Evolutionary conservation across 2,329 filamentous ascomycete genomes (phyloP).

Genomic region (Talaromyces rugulosus): DNA sequence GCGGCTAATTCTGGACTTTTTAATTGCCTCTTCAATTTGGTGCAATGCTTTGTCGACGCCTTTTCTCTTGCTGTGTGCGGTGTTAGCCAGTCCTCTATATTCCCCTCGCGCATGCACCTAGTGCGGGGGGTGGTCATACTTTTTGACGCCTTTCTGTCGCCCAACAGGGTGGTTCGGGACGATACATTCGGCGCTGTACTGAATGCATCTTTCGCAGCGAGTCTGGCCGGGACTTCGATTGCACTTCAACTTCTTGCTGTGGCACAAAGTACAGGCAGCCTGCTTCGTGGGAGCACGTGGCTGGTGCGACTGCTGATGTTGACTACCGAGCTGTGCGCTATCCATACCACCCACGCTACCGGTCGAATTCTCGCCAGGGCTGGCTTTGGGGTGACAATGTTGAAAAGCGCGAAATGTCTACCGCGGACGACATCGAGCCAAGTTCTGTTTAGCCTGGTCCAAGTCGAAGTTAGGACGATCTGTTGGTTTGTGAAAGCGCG

Average conservation of each 20-base stretch:
- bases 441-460: neutral
- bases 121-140: constrained; percentile 43
- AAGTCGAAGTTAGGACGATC: neutral
- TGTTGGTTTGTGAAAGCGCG: neutral
- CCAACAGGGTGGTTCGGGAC: constrained; percentile 71
- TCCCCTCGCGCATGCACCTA: neutral
- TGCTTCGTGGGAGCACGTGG: constrained; percentile 20
- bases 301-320: constrained; percentile 2
- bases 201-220: constrained; percentile 59
- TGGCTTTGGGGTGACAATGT: neutral
- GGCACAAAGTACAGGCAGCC: constrained; percentile 60
- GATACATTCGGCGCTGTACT: constrained; percentile 58
- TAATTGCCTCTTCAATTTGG: constrained; percentile 67
- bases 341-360: constrained; percentile 7
- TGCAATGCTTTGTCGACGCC: constrained; percentile 70
- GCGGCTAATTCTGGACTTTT: constrained; percentile 45
- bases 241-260: constrained; percentile 66
- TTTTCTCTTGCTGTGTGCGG: constrained; percentile 59
- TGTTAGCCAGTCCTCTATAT: neutral
- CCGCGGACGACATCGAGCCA: neutral
- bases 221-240: constrained; percentile 51
- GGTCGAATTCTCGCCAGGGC: neutral
- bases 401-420: neutral
- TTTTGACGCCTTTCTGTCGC: constrained; percentile 71
- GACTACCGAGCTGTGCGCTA: neutral